Base-by-base conservation (phyloP, 768 basidiomycete genomes). In the Tylopilus subfusipes region DNA sequence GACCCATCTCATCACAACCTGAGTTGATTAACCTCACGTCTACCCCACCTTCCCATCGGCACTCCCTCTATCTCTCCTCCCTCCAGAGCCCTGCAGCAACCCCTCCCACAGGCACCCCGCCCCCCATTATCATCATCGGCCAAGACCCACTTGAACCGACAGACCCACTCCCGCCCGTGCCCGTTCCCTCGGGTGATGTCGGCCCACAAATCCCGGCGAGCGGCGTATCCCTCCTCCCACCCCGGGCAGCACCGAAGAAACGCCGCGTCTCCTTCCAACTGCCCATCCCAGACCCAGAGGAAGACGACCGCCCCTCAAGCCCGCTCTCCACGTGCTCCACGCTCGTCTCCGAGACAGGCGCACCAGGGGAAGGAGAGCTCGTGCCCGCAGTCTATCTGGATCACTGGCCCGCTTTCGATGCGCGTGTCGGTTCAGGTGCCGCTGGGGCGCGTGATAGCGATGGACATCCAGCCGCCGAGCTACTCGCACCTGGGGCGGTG, bases 281-380 rank as follows among this genome's bases (percentile, higher is more conserved):
- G 3, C 55, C 34, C 2, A 6, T 24, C 14, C n/a, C 29, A 11
- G 21, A 22, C 19, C 39, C 49, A 12, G 8, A 27, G 14, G 19
- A 16, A 2, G 40, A 46, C 16, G 42, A 62, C 13, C 30, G 1
- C 1, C 33, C 58, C 0, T 45, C 31, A 0, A 36, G 47, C 0
- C 58, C 59, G 2, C 27, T 52, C 12, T 63, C 62, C 4, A 43
- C 33, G 7, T 61, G 48, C 19, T 63, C 63, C 11, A 63, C 63
- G 14, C 54, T 64, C 36, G 46, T 64, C n/a, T 5, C 46, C 2
- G 43, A 40, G 6, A 10, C 3, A 0, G 31, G 21, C 3, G 18
- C 18, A 12, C 10, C 42, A 19, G 31, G 14, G 11, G 24, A 27
- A 5, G 18, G 34, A 36, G 5, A 18, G 2, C 5, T 36, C 16